These are phyloP conservation scores for Penicillium crustosum DNA, from an alignment of 2,329 filamentous ascomycete species.

Conservation along the genomic window DNA sequence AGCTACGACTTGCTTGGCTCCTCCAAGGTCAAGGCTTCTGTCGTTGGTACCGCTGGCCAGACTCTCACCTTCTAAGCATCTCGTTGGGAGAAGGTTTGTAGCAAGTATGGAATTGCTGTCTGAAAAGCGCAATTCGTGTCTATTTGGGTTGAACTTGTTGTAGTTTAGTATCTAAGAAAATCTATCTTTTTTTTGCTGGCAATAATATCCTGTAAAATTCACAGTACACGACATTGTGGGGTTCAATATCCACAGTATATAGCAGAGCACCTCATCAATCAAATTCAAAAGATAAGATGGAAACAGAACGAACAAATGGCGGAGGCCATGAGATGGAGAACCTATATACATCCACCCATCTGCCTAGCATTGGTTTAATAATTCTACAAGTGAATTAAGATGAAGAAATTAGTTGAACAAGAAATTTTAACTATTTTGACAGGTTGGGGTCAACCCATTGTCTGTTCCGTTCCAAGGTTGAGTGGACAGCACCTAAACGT, in stretches of 20 bases:
- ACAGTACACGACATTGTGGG: too few relatives aligned
- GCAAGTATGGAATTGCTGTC: not conserved
- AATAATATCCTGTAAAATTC: not conserved
- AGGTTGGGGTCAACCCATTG: not conserved
- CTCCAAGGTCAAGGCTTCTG: conserved; percentile 47
- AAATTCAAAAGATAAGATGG: not conserved
- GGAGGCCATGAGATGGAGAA: not conserved
- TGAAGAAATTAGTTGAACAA: not conserved
- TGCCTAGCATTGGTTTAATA: not conserved
- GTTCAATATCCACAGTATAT: not conserved
- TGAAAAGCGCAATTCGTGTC: not conserved
- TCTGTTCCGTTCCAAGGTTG: not conserved
- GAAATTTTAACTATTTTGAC: not conserved
- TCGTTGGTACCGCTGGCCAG: conserved; percentile 40
- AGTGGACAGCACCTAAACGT: not conserved
- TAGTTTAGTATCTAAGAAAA: not conserved
- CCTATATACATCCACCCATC: not conserved
- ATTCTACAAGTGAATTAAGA: not conserved
- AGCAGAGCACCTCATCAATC: not conserved
- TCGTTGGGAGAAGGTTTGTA: not conserved
- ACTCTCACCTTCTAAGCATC: conserved; percentile 34
- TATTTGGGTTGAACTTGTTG: not conserved
- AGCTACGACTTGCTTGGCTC: conserved; percentile 55
- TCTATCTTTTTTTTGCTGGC: not conserved
- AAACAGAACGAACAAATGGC: not conserved